Conservation (phyloP, 129 eudicot genomes). For the Kitagawia praeruptora region DNA sequence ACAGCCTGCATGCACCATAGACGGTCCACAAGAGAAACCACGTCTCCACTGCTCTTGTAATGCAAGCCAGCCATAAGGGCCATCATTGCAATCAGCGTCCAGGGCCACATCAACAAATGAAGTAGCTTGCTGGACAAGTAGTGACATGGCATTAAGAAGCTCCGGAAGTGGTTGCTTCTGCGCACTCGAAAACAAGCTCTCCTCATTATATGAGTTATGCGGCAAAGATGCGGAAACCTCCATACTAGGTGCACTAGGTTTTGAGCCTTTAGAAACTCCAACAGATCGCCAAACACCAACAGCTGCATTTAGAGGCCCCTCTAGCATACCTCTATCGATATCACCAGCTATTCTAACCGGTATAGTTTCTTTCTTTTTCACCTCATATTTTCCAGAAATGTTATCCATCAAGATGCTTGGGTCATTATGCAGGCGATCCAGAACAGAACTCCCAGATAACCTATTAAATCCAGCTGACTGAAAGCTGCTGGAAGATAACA, state of each 20-base stretch:
- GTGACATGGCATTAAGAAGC: constrained; percentile 72
- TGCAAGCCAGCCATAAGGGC: constrained; percentile 96
- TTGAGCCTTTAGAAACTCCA: constrained; percentile 63
- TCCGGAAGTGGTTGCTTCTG: constrained; percentile 87
- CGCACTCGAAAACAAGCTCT: constrained; percentile 62
- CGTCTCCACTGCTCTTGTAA: constrained; percentile 94
- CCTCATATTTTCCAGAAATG: constrained; percentile 47
- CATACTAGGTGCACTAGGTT: constrained; percentile 45
- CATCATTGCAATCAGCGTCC: constrained; percentile 93
- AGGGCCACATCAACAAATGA: constrained; percentile 92
- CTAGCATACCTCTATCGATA: constrained; percentile 58
- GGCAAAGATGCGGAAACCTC: constrained; percentile 47
- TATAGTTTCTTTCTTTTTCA: constrained; percentile 69
- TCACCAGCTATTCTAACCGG: constrained; percentile 93
- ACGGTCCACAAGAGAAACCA: constrained; percentile 95
- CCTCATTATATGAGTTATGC: constrained; percentile 64
- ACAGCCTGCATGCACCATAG: constrained; percentile 95
- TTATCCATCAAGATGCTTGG: constrained; percentile 38
- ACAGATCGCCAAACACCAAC: constrained; percentile 99
- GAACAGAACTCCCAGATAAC: constrained; percentile 39
- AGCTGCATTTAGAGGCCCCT: constrained; percentile 69
- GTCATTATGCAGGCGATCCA: constrained; percentile 48
- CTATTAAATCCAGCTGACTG: constrained; percentile 38
- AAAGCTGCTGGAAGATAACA: constrained; percentile 38
- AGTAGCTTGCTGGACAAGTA: constrained; percentile 95